Evolutionary conservation across 129 eudicot species (phyloP), one percentile per base, ranked within the genome.

Genomic region (Kitagawia praeruptora): DNA sequence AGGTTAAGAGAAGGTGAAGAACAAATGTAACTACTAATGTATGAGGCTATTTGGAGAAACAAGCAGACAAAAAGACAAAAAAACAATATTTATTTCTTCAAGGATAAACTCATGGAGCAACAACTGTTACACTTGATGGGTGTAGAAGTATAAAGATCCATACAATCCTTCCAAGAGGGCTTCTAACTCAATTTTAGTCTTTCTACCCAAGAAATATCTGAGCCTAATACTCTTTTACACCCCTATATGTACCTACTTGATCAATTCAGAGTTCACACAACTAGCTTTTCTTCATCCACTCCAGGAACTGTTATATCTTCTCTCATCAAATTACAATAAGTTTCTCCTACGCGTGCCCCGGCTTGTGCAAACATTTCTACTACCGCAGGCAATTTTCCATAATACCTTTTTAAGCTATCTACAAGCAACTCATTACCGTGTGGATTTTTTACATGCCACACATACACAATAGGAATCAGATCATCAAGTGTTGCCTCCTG

Each of bases 401-500:
- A 86, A 71, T 83, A 86, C 75, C 85, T 83, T 81, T 82, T 86
- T 51, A 86, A 49, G 78, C 82, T 49, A 84, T 86, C 83, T 54
- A 83, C 51, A 27, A 86, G 77, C 15, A 69, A 76, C 70, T 67
- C 39, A 45, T 53, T 70, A 82, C 10, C n/a, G 0, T 71, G 70
- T 34, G 75, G 74, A 61, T 84, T 79, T 48, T 37, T 63, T 28
- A 81, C 83, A 61, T 86, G 89, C 87, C 87, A 86, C 51, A 84
- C 89, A 70, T 86, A 83, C 47, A 83, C 85, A 0, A 85, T 85
- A 13, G 85, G 87, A 40, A 86, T 45, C 31, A 83, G 70, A 74
- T 86, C 89, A 31, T 86, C 89, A 13, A 86, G 11, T n/a, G 87
- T 83, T 75, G 87, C 89, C 80, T 86, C 83, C 66, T 86, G 87